Conservation (phyloP, 371 early-diverging fungal species). For the Rhizomucor miehei region DNA sequence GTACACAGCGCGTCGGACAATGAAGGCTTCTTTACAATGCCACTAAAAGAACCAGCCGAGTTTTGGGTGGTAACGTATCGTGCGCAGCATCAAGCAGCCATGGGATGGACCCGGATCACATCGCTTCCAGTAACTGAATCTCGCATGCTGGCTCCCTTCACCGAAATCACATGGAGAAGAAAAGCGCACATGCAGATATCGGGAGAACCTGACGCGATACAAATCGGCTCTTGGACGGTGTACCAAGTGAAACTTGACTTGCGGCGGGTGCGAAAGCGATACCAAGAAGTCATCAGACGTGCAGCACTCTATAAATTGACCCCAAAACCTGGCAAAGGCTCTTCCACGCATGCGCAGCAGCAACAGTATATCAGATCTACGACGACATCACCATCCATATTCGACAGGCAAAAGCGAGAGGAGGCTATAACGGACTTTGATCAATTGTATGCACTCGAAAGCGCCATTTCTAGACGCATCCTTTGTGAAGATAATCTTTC, state of each 20-base stretch:
- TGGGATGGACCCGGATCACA: neutral
- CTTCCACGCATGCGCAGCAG: neutral
- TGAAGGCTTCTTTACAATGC: neutral
- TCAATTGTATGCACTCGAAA: conserved; percentile 8
- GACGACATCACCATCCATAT: neutral
- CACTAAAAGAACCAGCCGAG: neutral
- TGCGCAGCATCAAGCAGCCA: neutral
- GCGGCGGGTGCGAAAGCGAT: neutral
- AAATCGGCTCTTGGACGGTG: neutral
- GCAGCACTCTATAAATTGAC: neutral
- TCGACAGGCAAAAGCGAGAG: neutral
- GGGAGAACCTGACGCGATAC: neutral
- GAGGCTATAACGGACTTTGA: conserved; percentile 2
- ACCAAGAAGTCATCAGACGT: neutral
- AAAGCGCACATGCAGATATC: neutral
- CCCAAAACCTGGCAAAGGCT: neutral
- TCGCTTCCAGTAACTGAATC: too few species aligned
- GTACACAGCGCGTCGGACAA: conserved; percentile 4
- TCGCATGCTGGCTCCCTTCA: too few species aligned
- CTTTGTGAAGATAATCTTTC: neutral
- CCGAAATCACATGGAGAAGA: too few species aligned
- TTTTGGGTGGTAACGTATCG: neutral
- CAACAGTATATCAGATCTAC: neutral
- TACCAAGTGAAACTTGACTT: neutral
- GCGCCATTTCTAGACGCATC: neutral